Base-by-base conservation (phyloP, 1,284 basidiomycete genomes). In the Coniferiporia sulphurascens region DNA sequence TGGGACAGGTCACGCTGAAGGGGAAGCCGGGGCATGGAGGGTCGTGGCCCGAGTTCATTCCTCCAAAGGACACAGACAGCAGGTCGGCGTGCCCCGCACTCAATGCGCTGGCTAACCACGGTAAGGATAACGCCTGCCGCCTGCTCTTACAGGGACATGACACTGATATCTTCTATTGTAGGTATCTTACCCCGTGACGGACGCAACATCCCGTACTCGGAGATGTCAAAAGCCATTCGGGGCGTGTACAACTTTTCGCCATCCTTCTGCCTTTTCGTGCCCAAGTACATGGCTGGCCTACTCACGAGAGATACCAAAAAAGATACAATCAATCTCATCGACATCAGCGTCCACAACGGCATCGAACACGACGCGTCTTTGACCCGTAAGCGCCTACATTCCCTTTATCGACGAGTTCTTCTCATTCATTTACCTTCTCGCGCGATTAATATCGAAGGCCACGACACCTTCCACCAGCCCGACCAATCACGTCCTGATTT, bases 351-450 rank as follows among this genome's bases (percentile, higher is more conserved):
- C 32, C 89, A 91, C 69, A 90, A 89, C 63, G 84, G 84, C 9
- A 91, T 91, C 60, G 89, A 91, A 65, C 89, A 91, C 64, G 89
- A 91, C 64, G 88, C 76, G 0, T 90, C 87, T 2, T 73, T 91
- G 27, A 79, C 80, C 43, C 80, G 89, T 90, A 68, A 55, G 83
- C 77, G 34, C 15, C 15, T 27, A 17, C 10, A 13, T 17, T 57
- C 43, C 36, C 15, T 46, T 34, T 32, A 32, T 27, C 27, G 27
- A 27, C 27, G 27, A 27, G 27, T 27, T 27, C 27, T 27, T 27
- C 27, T 50, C 15, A 12, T 44, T 51, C 51, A 32, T 19, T 27
- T 38, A 15, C 48, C 41, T 19, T 48, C 43, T 48, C 7, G 17
- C 35, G 43, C 19, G 44, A 48, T 38, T 58, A 9, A 41, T 41